Evolutionary conservation across 495 filamentous ascomycete genomes (phyloP).

Genomic region (Podospora pseudocomata): DNA sequence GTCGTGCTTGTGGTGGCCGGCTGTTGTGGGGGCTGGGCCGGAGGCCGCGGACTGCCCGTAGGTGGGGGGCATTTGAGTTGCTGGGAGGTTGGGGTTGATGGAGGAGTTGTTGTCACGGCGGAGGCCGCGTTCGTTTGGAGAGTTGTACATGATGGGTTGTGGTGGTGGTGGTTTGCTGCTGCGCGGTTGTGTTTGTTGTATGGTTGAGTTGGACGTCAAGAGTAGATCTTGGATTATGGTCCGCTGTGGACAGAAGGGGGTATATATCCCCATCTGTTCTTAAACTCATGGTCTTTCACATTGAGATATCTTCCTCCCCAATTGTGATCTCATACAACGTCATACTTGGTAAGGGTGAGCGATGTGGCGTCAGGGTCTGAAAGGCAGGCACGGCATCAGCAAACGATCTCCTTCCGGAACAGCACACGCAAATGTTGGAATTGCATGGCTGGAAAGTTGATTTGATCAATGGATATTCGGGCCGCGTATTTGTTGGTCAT

Average conservation of each 20-base stretch:
- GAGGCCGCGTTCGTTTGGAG: not conserved
- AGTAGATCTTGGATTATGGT: not conserved
- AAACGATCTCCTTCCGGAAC: not conserved
- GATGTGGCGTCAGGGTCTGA: not conserved
- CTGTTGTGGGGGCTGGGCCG: constrained; percentile 30
- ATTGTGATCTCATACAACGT: constrained; percentile 20
- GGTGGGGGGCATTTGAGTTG: constrained; percentile 15
- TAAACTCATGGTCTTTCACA: not conserved
- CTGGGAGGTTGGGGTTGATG: constrained; percentile 10
- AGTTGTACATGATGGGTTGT: not conserved
- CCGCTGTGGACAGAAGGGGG: not conserved
- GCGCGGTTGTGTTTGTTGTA: not conserved
- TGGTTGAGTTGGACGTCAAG: not conserved
- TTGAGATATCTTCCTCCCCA: not conserved
- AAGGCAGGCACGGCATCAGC: not conserved
- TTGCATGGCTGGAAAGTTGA: not conserved
- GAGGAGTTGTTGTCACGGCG: not conserved
- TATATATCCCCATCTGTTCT: not conserved
- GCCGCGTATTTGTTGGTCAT: not conserved
- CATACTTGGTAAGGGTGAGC: constrained; percentile 4
- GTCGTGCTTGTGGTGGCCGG: constrained; percentile 54
- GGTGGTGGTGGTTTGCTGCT: not conserved
- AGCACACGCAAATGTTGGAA: not conserved
- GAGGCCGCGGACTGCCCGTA: constrained; percentile 28
- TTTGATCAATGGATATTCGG: not conserved